Conservation (phyloP, 2,329 filamentous ascomycete species). For the Colletotrichum salicis region DNA sequence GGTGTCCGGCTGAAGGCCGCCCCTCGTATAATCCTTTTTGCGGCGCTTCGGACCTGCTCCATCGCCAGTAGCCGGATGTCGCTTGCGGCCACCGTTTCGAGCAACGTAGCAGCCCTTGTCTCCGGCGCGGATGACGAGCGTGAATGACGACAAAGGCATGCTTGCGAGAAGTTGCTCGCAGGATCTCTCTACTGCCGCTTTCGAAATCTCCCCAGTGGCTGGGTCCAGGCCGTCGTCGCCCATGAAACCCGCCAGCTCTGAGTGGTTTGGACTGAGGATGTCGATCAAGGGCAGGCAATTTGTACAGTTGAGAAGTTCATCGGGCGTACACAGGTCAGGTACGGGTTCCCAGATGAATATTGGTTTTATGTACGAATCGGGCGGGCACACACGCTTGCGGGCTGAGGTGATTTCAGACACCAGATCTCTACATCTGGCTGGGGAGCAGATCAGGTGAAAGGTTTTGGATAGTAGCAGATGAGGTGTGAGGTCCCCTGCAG, state of each 20-base stretch:
- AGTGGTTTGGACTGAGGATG: slow-evolving; percentile 82
- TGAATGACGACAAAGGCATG: slow-evolving; percentile 72
- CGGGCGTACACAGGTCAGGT: slow-evolving; percentile 84
- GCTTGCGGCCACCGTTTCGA: slow-evolving; percentile 65
- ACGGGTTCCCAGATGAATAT: slow-evolving; percentile 96
- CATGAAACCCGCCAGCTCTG: slow-evolving; percentile 90
- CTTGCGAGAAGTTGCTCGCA: slow-evolving; percentile 72
- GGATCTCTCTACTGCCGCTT: slow-evolving; percentile 63
- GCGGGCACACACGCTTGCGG: slow-evolving; percentile 53
- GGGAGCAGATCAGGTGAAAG: slow-evolving; percentile 90
- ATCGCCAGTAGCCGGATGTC: slow-evolving; percentile 43
- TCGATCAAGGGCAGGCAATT: slow-evolving; percentile 71
- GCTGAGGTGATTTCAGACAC: slow-evolving; percentile 75
- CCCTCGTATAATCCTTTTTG: slow-evolving; percentile 59
- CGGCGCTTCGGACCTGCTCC: slow-evolving; percentile 45
- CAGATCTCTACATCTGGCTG: slow-evolving; percentile 79
- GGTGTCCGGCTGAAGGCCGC: slow-evolving; percentile 67
- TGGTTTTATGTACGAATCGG: slow-evolving; percentile 62
- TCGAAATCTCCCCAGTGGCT: slow-evolving; percentile 64
- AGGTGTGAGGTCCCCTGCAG: slow-evolving; percentile 75
- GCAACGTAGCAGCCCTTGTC: slow-evolving; percentile 77
- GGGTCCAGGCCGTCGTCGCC: slow-evolving; percentile 67
- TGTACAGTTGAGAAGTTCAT: slow-evolving; percentile 72
- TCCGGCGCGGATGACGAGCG: slow-evolving; percentile 76
- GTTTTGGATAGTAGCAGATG: slow-evolving; percentile 76